phyloP scores from a whole-genome alignment of 139 green algal genomes.

The Chlorella ohadii region DNA sequence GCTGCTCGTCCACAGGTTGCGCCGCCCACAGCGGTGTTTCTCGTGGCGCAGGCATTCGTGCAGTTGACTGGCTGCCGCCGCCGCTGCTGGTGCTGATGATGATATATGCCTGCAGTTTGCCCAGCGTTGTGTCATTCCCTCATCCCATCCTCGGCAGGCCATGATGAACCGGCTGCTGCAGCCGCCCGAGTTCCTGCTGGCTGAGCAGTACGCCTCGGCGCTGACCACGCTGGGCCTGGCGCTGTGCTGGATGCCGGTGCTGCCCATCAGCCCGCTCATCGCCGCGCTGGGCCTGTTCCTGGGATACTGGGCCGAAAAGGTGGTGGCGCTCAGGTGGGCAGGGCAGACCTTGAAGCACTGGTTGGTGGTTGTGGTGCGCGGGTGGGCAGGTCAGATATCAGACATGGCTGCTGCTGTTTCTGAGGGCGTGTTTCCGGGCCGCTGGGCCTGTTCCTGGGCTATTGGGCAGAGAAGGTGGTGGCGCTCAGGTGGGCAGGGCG shows the following conservation, averaged over 20 bases:
- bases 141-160: constrained; percentile 16
- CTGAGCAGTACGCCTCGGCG: constrained; percentile 52
- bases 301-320: constrained; percentile 50
- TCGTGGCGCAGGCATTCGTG: neutral
- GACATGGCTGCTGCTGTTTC: no score
- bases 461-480: constrained; percentile 49
- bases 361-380: no score
- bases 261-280: constrained; percentile 57
- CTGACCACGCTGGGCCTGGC: constrained; percentile 60
- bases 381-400: no score
- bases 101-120: no score
- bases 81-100: no score
- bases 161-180: constrained; percentile 54
- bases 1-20: no score
- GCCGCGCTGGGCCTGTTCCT: constrained; percentile 44
- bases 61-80: no score
- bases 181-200: constrained; percentile 57
- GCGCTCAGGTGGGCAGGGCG: constrained; percentile 1
- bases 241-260: constrained; percentile 60
- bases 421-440: no score
- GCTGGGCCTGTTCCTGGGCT: constrained; percentile 45
- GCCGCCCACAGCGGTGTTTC: no score
- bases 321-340: constrained; percentile 21
- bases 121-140: no score
- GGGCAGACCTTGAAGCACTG: neutral